phyloP scores from a whole-genome alignment of 371 early-diverging fungal species.

The Mortierella sp. region DNA sequence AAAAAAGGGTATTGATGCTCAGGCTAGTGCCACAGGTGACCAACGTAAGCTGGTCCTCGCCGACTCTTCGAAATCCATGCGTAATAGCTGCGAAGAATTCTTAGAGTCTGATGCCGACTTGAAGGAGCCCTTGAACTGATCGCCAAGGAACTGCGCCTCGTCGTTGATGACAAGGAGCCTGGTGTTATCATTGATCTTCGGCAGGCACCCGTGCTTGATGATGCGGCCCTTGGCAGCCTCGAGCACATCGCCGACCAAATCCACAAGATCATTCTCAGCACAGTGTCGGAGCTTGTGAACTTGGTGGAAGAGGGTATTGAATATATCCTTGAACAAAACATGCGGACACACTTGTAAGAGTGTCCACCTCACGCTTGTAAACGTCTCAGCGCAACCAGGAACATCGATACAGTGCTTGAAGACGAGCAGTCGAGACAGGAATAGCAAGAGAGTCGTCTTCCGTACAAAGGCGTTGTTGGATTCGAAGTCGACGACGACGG shows the following conservation, averaged over 20 bases:
- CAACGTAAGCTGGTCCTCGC: constrained; percentile 22
- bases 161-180: constrained; percentile 24
- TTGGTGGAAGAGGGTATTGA: constrained; percentile 7
- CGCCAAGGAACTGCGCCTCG: constrained; percentile 40
- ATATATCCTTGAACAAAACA: constrained; percentile 21
- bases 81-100: constrained; percentile 17
- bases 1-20: constrained; percentile 33
- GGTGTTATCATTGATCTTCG: constrained; percentile 17
- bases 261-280: neutral
- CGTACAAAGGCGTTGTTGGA: constrained; percentile 17
- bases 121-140: constrained; percentile 24
- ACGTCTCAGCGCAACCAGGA: constrained; percentile 12
- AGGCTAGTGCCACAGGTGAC: constrained; percentile 25
- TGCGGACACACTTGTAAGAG: constrained; percentile 25
- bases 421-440: constrained; percentile 28
- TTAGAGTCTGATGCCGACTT: constrained; percentile 27
- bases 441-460: constrained; percentile 18
- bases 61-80: constrained; percentile 35
- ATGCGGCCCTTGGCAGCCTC: constrained; percentile 10
- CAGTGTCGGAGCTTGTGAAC: constrained; percentile 22
- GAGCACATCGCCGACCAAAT: constrained; percentile 11
- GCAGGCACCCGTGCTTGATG: constrained; percentile 22
- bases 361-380: constrained; percentile 22
- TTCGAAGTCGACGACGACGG: too few species aligned
- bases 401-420: constrained; percentile 23